Evolutionary conservation across 208 protist species (phyloP).

Genomic region (Phytomonas francai): DNA sequence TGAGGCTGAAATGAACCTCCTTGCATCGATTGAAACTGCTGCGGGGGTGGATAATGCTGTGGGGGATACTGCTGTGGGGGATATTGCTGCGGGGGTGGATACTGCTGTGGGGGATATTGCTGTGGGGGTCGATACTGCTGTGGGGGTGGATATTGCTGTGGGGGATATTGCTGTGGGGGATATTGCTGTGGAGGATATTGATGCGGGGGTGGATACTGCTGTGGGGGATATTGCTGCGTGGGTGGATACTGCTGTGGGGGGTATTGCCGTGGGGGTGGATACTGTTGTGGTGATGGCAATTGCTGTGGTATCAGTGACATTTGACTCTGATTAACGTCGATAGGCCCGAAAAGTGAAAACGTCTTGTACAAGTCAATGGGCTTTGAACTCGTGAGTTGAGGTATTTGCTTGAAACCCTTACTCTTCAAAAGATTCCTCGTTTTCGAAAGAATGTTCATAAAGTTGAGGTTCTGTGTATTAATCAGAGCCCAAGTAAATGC

Average conservation of each 20-base stretch:
- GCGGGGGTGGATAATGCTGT: constrained; percentile 46
- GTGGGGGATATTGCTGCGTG: constrained; percentile 14
- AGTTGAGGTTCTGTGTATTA: constrained; percentile 60
- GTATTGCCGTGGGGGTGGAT: constrained; percentile 14
- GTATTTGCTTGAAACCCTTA: constrained; percentile 75
- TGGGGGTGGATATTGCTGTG: not conserved
- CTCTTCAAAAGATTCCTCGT: constrained; percentile 63
- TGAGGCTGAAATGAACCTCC: constrained; percentile 6
- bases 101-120: constrained; percentile 40
- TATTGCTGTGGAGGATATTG: constrained; percentile 9
- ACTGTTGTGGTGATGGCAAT: constrained; percentile 54
- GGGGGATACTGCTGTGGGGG: constrained; percentile 55
- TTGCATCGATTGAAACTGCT: constrained; percentile 1
- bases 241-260: constrained; percentile 10
- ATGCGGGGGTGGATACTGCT: constrained; percentile 12
- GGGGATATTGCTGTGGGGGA: constrained; percentile 9
- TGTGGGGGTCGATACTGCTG: constrained; percentile 26
- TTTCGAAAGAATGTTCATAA: constrained; percentile 75
- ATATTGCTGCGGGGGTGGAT: constrained; percentile 56
- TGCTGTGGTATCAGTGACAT: constrained; percentile 25
- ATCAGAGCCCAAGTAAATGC: constrained; percentile 67
- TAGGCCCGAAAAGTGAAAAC: constrained; percentile 80
- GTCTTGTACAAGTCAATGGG: constrained; percentile 84
- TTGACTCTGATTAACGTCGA: constrained; percentile 52
- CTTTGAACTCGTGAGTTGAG: constrained; percentile 87